Conservation (phyloP, 176 grass and related monocot species). For the Hsuehochloa calcarea region DNA sequence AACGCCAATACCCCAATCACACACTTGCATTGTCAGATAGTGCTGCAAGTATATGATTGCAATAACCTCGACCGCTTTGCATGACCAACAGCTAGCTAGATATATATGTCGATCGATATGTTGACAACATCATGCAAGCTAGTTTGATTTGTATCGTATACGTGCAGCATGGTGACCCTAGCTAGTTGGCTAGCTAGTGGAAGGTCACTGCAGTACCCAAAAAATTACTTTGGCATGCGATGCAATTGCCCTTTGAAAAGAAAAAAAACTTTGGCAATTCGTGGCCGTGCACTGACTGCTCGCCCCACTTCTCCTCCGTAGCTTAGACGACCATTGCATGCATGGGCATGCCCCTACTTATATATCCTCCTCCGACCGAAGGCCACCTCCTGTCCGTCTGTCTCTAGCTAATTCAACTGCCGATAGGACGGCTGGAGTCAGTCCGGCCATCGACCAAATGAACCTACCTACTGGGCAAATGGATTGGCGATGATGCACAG, state of each 20-base stretch:
- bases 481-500: no score
- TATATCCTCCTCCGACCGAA: no score
- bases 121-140: not conserved
- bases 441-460: no score
- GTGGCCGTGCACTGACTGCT: not conserved
- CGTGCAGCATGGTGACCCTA: not conserved
- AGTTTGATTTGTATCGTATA: not conserved
- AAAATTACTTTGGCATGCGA: not conserved
- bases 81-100: not conserved
- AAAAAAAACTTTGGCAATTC: not conserved
- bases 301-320: no score
- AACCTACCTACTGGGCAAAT: no score
- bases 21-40: not conserved
- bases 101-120: not conserved
- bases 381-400: accelerated
- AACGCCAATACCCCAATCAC: no score
- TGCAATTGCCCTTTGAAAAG: not conserved
- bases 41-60: not conserved
- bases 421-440: no score
- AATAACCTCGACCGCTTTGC: not conserved
- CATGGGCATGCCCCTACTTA: no score
- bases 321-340: no score
- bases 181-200: not conserved
- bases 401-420: no score
- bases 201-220: not conserved